These are phyloP conservation scores for Trichoderma semiorbis DNA, from an alignment of 2,329 filamentous ascomycete species.

Conservation along the genomic window DNA sequence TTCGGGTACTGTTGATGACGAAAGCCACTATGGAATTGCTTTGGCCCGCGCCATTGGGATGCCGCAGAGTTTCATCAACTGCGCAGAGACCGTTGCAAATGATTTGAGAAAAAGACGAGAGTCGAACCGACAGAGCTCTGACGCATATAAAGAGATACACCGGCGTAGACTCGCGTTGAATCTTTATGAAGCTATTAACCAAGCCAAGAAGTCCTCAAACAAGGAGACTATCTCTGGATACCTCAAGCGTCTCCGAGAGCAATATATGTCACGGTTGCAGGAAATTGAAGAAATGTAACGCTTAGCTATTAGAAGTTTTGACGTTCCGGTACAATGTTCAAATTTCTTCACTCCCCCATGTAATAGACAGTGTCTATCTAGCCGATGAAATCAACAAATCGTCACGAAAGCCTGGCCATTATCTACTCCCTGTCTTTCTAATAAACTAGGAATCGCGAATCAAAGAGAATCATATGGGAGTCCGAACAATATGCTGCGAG, in stretches of 20 bases:
- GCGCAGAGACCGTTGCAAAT: conserved; percentile 64
- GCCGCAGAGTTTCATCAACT: conserved; percentile 62
- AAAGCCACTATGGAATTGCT: conserved; percentile 74
- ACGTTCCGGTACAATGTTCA: neutral
- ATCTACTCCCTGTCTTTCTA: neutral
- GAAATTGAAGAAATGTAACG: conserved; percentile 47
- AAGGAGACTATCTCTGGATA: conserved; percentile 52
- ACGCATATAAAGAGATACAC: conserved; percentile 55
- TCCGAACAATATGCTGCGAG: neutral
- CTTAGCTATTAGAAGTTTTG: neutral
- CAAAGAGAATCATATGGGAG: neutral
- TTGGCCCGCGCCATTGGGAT: conserved; percentile 74
- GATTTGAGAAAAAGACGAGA: conserved; percentile 57
- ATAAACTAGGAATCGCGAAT: neutral
- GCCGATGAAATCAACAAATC: neutral
- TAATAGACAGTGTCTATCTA: neutral
- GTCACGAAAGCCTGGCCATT: neutral
- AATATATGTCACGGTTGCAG: conserved; percentile 71
- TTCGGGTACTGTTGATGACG: conserved; percentile 65
- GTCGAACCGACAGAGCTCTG: conserved; percentile 55
- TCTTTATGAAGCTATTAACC: conserved; percentile 67
- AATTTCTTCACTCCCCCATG: neutral
- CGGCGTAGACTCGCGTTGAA: conserved; percentile 70
- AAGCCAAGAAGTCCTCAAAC: conserved; percentile 62
- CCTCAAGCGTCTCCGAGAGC: conserved; percentile 52